These are phyloP conservation scores for Trichoderma oligosporum DNA, from an alignment of 2,329 filamentous ascomycete species.

Conservation along the genomic window DNA sequence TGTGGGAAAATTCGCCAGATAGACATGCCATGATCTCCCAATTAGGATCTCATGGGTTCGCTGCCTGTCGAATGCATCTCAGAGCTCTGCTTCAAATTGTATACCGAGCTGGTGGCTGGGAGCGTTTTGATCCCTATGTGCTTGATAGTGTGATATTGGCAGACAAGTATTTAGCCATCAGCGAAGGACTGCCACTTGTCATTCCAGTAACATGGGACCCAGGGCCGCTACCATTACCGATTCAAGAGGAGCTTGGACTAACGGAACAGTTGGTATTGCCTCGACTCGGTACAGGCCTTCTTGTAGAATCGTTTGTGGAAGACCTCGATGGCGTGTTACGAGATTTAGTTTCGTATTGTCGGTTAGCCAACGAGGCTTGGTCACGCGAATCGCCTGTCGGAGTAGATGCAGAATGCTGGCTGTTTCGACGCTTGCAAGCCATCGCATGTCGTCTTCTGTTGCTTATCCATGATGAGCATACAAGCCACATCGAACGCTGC, in stretches of 20 bases:
- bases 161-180: neutral
- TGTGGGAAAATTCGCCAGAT: neutral
- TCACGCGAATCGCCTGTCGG: neutral
- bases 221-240: neutral
- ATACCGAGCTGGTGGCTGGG: neutral
- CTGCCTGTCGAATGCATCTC: neutral
- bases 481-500: neutral
- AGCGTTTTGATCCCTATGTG: neutral
- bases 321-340: neutral
- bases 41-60: neutral
- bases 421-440: neutral
- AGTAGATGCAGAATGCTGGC: neutral
- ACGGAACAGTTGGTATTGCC: neutral
- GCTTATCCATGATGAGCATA: neutral
- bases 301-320: neutral
- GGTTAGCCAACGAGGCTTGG: neutral
- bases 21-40: neutral
- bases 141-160: neutral
- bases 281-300: neutral
- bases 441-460: neutral
- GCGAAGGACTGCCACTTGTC: neutral
- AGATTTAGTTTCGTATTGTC: neutral
- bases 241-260: neutral
- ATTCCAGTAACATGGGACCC: neutral
- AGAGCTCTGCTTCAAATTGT: neutral